Evolutionary conservation across 140 eudicot species (phyloP), one percentile per base, ranked within the genome.

Genomic region (Bidens hawaiensis): DNA sequence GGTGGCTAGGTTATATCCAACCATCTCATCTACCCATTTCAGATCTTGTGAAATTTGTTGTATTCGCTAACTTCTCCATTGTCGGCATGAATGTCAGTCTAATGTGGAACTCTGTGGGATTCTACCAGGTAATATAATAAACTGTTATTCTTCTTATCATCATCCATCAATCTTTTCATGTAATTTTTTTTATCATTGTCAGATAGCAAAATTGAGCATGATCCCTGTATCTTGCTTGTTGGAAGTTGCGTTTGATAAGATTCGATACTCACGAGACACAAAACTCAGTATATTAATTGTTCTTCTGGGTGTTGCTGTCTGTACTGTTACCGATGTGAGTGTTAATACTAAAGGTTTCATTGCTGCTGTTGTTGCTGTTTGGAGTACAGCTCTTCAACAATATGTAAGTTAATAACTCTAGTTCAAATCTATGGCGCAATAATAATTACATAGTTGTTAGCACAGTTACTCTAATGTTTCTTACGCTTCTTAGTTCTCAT

Each of bases 101-200:
- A 31, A 90, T 90, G 97, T 90, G 80, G 97, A 90, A 90, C 69
- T 90, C 97, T 12, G 97, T 90, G 58, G 97, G 97, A 79, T 90
- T 90, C 60, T 90, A 90, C 75, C 97, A 90, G 96, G 97, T 87
- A 40, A 67, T 33, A 51, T 22, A 2, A 47, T 11, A 5, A 61
- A 47, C 12, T n/a, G n/a, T 8, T 30, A 24, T 41, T 16, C 3
- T 47, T 47, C 2, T 21, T 12, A 49, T 49, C 24, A 49, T 21
- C 22, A 4, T 49, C 23, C 25, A 49, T 16, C 30, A 19, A 13
- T 42, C 5, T 24, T 63, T 47, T 61, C 51, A 13, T 11, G 56
- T 33, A 33, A 51, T 14, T 27, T 67, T 15, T 76, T 5, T 41
- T 51, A 26, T 62, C 5, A 31, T 58, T 76, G 6, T 58, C 93